A percentile compares a stretch with the other conserved stretches of the same genome.
phyloP scores from a whole-genome alignment of 2,329 filamentous ascomycete genomes.

The Paecilomyces dactylethromorphus region DNA sequence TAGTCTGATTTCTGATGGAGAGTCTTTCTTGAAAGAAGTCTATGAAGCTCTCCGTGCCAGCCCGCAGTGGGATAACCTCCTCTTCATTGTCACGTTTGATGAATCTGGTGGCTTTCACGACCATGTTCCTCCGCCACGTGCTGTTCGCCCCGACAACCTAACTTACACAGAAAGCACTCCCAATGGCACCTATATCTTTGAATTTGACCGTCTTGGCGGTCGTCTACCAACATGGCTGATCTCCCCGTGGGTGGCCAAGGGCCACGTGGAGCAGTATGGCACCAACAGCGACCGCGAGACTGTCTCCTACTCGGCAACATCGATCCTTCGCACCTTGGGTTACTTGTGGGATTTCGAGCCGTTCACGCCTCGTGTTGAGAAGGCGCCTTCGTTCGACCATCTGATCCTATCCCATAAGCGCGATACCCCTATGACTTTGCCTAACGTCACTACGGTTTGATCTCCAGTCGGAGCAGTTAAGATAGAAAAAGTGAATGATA shows the following conservation, averaged over 20 bases:
- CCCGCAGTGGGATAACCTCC: slow-evolving; percentile 42
- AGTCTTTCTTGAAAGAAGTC: slow-evolving; percentile 40
- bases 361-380: slow-evolving; percentile 32
- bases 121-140: slow-evolving; percentile 38
- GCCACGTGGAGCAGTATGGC: slow-evolving; percentile 34
- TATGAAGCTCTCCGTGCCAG: slow-evolving; percentile 39
- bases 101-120: slow-evolving; percentile 44
- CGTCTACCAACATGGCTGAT: slow-evolving; percentile 39
- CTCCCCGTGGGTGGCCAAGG: slow-evolving; percentile 39
- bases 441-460: slow-evolving; percentile 16
- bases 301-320: slow-evolving; percentile 40
- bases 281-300: slow-evolving; percentile 18
- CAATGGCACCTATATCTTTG: slow-evolving; percentile 32
- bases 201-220: slow-evolving; percentile 37
- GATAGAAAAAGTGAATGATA: too few species aligned
- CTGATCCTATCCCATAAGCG: slow-evolving; percentile 20
- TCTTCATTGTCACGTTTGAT: slow-evolving; percentile 44
- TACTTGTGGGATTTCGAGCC: slow-evolving; percentile 38
- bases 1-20: slow-evolving; percentile 38
- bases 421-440: slow-evolving; percentile 20
- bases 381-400: slow-evolving; percentile 31
- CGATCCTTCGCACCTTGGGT: slow-evolving; percentile 36
- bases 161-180: slow-evolving; percentile 26
- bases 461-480: too few species aligned
- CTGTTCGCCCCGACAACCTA: slow-evolving; percentile 32